Evolutionary conservation across 176 grass and related monocot genomes (phyloP).

Genomic region (Oryza australiensis): DNA sequence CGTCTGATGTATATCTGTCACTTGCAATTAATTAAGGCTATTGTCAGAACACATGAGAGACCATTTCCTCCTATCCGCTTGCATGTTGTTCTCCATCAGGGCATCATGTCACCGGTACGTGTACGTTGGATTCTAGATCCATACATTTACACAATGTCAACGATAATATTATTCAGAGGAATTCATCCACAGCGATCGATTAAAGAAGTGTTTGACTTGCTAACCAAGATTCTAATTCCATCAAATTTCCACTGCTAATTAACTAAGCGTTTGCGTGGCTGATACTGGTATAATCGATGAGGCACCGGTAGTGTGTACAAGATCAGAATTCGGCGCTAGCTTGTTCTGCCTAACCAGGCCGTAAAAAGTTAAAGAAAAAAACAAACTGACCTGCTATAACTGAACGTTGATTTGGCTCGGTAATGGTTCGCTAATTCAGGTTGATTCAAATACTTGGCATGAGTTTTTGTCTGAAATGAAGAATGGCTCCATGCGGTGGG

Average conservation of each 20-base stretch:
- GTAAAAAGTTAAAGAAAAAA: background rate
- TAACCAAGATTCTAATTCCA: conserved; percentile 27
- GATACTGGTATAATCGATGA: background rate
- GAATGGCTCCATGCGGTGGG: conserved; percentile 21
- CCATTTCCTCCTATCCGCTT: background rate
- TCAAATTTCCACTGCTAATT: background rate
- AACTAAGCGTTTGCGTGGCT: background rate
- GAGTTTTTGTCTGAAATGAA: conserved; percentile 5
- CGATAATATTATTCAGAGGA: conserved; percentile 7
- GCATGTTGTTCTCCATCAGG: background rate
- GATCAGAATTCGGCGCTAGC: background rate
- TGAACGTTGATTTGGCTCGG: background rate
- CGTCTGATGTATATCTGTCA: background rate
- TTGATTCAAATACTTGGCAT: background rate
- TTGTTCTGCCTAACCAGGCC: background rate
- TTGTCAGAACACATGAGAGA: background rate
- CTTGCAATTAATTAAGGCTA: background rate
- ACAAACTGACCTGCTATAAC: background rate
- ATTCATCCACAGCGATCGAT: background rate
- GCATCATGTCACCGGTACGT: background rate
- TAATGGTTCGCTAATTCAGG: background rate
- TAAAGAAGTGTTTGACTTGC: conserved; percentile 40
- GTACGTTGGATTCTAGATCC: conserved; percentile 4
- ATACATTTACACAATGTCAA: conserved; percentile 38
- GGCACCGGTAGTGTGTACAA: background rate